Percentiles rank a stretch among this genome's conserved stretches.
These are phyloP conservation scores for Zymoseptoria pseudotritici DNA, from an alignment of 2,329 filamentous ascomycete species.

Conservation along the genomic window DNA sequence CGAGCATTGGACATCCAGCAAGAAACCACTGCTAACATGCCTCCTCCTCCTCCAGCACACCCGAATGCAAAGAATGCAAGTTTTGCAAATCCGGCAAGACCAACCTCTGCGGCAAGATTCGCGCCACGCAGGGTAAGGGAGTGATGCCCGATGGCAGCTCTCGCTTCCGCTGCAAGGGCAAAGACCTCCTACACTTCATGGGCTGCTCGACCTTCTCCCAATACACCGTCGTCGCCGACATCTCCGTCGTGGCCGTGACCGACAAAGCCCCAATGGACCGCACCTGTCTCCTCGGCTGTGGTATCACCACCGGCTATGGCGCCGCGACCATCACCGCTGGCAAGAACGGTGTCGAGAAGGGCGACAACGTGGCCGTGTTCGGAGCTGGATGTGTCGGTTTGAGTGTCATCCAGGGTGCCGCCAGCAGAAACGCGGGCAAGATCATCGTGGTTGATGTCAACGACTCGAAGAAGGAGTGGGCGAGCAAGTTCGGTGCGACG, in stretches of 20 bases:
- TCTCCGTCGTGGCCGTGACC: constrained; percentile 92
- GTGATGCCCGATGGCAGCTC: constrained; percentile 96
- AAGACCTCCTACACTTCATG: constrained; percentile 98
- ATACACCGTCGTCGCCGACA: constrained; percentile 97
- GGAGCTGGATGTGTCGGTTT: constrained; percentile 94
- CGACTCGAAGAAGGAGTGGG: constrained; percentile 82
- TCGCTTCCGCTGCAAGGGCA: constrained; percentile 89
- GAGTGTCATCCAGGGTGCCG: constrained; percentile 88
- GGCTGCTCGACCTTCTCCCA: constrained; percentile 97
- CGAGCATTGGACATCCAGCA: not conserved
- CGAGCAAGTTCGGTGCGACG: constrained; percentile 89
- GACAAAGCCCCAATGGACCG: constrained; percentile 88
- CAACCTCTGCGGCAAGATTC: constrained; percentile 98
- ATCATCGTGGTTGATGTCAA: constrained; percentile 80
- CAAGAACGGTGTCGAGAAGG: constrained; percentile 62
- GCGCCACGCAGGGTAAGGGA: constrained; percentile 89
- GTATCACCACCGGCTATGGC: constrained; percentile 97
- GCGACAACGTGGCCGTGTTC: constrained; percentile 84
- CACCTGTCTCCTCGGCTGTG: constrained; percentile 91
- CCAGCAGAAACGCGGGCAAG: constrained; percentile 70
- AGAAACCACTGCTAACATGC: constrained; percentile 11
- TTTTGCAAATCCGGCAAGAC: constrained; percentile 99
- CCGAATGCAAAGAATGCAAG: constrained; percentile 96
- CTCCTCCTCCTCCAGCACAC: constrained; percentile 57
- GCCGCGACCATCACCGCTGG: constrained; percentile 89